Base-by-base conservation (phyloP, 2,329 filamentous ascomycete species). In the Spiromastix sp. region DNA sequence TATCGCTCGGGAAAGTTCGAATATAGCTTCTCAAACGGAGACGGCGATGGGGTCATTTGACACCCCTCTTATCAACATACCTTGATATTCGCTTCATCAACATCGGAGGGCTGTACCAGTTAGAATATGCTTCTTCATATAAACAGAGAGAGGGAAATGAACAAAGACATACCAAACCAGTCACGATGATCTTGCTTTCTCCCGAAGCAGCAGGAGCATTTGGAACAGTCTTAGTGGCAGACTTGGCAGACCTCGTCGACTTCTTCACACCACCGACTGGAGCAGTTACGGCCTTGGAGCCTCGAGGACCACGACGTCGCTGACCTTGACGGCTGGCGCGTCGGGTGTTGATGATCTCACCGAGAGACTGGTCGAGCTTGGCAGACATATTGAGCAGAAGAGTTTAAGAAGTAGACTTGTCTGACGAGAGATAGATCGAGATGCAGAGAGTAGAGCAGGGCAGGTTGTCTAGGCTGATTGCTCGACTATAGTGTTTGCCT, bases 21-120 rank as follows among this genome's bases (percentile, higher is more conserved):
- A 42, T 35, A 38, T 30, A 22, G 47, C 49, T 51, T 55, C 51
- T 57, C 50, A 56, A 62, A 55, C 61, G 53, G 60, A 67, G 58
- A 66, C 68, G 75, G 74, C 77, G 77, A 81, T 72, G 67, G 72
- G 77, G 79, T 72, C 76, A 77, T 76, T 72, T 73, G 70, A 77
- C 39, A 35, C 42, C 75, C 79, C 79, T 80, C 81, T 76, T 72
- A 79, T 86, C 82, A 86, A 98, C 91, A 93, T 98, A 98, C 91
- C 91, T 98, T 96, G 71, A 98, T 93, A 79, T 93, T 85, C 70
- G 70, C 71, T 75, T 96, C 89, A 68, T 79, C 85, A 65, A 98
- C 86, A 78, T 98, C 91, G 71, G 81, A 79, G 62, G 91, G 91
- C 85, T 96, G 49, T 21, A 37, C 12, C 17, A 33, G 63, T 82